Conservation (phyloP, 2,329 filamentous ascomycete species). For the Aspergillus hortae region DNA sequence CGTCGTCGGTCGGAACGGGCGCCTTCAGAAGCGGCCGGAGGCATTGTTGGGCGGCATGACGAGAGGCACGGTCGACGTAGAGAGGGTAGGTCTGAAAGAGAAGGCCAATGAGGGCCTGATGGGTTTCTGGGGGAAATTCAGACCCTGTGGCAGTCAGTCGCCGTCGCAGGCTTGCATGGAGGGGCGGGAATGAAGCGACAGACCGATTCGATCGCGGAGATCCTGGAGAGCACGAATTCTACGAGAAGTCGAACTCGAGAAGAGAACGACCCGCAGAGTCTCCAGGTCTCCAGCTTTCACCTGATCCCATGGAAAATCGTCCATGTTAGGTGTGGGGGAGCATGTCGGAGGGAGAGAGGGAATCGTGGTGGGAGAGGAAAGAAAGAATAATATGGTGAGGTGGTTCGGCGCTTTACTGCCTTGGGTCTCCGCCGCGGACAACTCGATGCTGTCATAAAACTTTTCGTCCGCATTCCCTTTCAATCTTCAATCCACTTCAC, state of each 20-base stretch:
- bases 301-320: slow-evolving; percentile 43
- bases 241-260: slow-evolving; percentile 42
- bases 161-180: not conserved
- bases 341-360: slow-evolving; percentile 19
- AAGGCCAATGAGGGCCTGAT: slow-evolving; percentile 58
- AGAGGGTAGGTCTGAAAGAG: slow-evolving; percentile 84
- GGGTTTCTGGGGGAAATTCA: slow-evolving; percentile 29
- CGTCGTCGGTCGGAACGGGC: slow-evolving; percentile 46
- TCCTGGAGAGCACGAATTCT: slow-evolving; percentile 41
- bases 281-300: slow-evolving; percentile 40
- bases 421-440: slow-evolving; percentile 17
- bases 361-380: slow-evolving; percentile 9
- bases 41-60: slow-evolving; percentile 78
- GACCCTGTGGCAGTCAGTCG: slow-evolving; percentile 20
- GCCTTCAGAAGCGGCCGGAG: slow-evolving; percentile 65
- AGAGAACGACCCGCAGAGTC: slow-evolving; percentile 36
- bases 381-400: slow-evolving; percentile 11
- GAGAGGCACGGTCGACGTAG: slow-evolving; percentile 81
- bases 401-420: slow-evolving; percentile 15
- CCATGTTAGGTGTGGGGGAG: slow-evolving; percentile 36
- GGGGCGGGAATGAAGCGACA: not conserved
- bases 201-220: slow-evolving; percentile 44
- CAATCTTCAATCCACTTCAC: not conserved
- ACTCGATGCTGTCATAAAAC: slow-evolving; percentile 38
- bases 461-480: slow-evolving; percentile 26